Percentiles rank a stretch among this genome's conserved stretches.
Evolutionary conservation across 2,329 filamentous ascomycete species (phyloP).

Genomic region (Venturia carpophila): DNA sequence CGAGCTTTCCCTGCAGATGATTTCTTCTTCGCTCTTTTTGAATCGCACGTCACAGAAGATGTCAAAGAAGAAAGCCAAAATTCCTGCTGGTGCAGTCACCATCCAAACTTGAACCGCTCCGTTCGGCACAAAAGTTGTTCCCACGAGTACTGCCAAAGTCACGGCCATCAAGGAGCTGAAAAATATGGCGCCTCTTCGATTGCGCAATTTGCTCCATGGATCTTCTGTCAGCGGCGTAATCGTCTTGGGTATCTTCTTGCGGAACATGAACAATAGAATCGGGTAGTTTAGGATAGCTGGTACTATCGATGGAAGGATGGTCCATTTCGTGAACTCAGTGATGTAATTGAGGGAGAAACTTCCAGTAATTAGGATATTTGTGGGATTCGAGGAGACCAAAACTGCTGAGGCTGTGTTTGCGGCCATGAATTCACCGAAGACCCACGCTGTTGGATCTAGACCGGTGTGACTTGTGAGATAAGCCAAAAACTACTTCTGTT

Average conservation of each 20-base stretch:
- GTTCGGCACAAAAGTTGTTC: conserved; percentile 4
- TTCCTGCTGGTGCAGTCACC: not conserved
- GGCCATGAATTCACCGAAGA: conserved; percentile 9
- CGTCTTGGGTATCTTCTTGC: conserved; percentile 3
- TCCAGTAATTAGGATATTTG: conserved; percentile 5
- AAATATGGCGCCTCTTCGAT: conserved; percentile 5
- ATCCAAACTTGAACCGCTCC: conserved; percentile 5
- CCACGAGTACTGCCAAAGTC: not conserved
- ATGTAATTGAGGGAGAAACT: conserved; percentile 9
- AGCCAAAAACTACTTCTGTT: not conserved
- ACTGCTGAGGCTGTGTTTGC: conserved; percentile 7
- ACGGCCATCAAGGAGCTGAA: conserved; percentile 9
- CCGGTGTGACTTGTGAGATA: conserved; percentile 9
- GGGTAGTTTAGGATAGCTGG: not conserved
- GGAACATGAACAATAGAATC: conserved; percentile 7
- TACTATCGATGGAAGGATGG: conserved; percentile 1
- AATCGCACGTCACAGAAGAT: not conserved
- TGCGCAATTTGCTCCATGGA: conserved; percentile 8
- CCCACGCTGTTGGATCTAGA: conserved; percentile 4
- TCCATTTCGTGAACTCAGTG: conserved; percentile 5
- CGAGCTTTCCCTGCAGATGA: not conserved
- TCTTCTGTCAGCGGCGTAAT: conserved; percentile 2
- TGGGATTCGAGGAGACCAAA: conserved; percentile 2
- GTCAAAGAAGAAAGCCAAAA: conserved; percentile 2
- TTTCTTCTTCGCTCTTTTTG: not conserved